phyloP scores from a whole-genome alignment of 2,329 filamentous ascomycete species.

The Scytalidium sp. region DNA sequence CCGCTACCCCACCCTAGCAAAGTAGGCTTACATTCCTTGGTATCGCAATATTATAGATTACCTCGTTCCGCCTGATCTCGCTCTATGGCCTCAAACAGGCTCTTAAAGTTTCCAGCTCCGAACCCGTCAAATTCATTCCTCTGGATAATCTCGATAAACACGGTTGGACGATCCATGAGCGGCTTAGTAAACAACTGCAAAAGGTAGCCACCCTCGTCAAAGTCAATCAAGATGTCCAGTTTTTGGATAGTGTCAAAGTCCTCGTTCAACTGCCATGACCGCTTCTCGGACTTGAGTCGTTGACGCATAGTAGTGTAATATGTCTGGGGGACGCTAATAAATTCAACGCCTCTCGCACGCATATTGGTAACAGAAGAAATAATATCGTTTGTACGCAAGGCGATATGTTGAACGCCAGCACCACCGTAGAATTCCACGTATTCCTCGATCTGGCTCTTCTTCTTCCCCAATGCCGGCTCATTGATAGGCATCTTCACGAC shows the following conservation, averaged over 20 bases:
- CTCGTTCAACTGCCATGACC: constrained; percentile 67
- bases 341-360: constrained; percentile 84
- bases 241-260: constrained; percentile 73
- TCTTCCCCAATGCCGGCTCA: constrained; percentile 86
- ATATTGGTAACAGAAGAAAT: constrained; percentile 73
- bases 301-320: constrained; percentile 79
- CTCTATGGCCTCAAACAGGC: constrained; percentile 92
- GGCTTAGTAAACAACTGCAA: constrained; percentile 79
- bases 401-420: constrained; percentile 90
- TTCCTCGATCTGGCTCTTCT: constrained; percentile 92
- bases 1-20: too few relatives aligned
- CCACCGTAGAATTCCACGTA: constrained; percentile 88
- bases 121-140: constrained; percentile 88
- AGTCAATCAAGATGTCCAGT: constrained; percentile 89
- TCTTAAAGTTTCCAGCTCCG: constrained; percentile 94
- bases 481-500: constrained; percentile 98
- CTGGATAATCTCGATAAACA: constrained; percentile 96
- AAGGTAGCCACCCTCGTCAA: constrained; percentile 88
- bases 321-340: constrained; percentile 83
- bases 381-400: constrained; percentile 79
- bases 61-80: constrained; percentile 84
- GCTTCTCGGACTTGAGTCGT: constrained; percentile 63
- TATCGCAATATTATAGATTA: constrained; percentile 64
- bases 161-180: constrained; percentile 89
- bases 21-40: too few relatives aligned